phyloP scores from a whole-genome alignment of 2,329 filamentous ascomycete species.

The Leptographium lundbergii region DNA sequence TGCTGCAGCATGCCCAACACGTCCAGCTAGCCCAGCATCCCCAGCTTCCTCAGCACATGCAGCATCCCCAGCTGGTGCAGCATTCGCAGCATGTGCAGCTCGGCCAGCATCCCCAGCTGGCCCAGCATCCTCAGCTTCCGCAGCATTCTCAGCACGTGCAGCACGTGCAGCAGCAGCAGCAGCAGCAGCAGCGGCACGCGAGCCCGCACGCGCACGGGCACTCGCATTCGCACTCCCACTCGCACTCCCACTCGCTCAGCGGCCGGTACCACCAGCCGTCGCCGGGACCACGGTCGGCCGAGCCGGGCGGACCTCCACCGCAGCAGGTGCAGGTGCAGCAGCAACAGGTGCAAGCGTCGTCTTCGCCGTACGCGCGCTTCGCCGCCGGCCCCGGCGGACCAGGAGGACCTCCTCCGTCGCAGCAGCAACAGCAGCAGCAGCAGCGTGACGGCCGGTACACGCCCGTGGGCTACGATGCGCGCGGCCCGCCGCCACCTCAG shows the following conservation, averaged over 20 bases:
- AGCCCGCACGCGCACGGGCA: constrained; percentile 5
- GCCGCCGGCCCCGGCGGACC: background rate
- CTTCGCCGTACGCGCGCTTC: constrained; percentile 5
- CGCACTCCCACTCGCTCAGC: constrained; percentile 18
- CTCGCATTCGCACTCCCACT: constrained; percentile 13
- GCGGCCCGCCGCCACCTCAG: constrained; percentile 10
- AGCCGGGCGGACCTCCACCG: constrained; percentile 1
- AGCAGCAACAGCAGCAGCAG: background rate
- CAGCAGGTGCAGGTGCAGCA: background rate
- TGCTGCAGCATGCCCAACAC: background rate
- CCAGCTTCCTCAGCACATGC: background rate
- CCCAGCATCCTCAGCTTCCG: background rate
- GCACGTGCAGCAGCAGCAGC: background rate
- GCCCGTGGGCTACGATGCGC: constrained; percentile 18
- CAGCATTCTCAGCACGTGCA: background rate
- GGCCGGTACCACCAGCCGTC: constrained; percentile 15
- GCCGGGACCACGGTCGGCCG: constrained; percentile 12
- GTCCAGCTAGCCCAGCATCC: background rate
- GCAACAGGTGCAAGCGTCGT: background rate
- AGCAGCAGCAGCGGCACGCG: constrained; percentile 6
- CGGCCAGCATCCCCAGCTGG: background rate
- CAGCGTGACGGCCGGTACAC: constrained; percentile 15
- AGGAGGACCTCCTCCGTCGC: background rate
- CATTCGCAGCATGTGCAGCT: background rate
- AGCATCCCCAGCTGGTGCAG: background rate